Evolutionary conservation across 352 stramenopile species (phyloP).

Genomic region (Pythium aquatile): DNA sequence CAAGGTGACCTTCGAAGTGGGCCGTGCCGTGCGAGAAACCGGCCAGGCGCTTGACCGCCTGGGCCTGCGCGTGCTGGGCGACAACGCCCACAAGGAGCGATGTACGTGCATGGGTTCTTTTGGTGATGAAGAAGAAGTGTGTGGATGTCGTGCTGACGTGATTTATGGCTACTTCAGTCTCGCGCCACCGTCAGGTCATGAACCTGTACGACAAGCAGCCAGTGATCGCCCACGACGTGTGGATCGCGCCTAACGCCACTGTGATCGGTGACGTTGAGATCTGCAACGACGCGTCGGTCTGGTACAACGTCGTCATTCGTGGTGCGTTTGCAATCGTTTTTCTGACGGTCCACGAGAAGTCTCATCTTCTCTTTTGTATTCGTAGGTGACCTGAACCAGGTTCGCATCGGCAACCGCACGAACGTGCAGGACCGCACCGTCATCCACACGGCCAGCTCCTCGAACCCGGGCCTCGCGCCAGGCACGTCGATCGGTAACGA

Average conservation of each 20-base stretch:
- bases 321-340: conserved; percentile 30
- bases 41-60: conserved; percentile 95
- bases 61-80: conserved; percentile 85
- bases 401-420: conserved; percentile 94
- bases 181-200: conserved; percentile 92
- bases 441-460: conserved; percentile 90
- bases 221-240: conserved; percentile 90
- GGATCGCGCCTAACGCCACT: conserved; percentile 95
- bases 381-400: conserved; percentile 83
- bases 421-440: conserved; percentile 97
- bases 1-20: conserved; percentile 89
- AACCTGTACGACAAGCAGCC: conserved; percentile 91
- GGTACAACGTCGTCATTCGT: conserved; percentile 96
- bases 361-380: neutral
- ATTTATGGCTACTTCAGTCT: conserved; percentile 51
- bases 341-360: neutral
- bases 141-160: neutral
- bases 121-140: neutral
- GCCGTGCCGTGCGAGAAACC: conserved; percentile 93
- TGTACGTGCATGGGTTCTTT: conserved; percentile 46
- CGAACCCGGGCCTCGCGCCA: conserved; percentile 68
- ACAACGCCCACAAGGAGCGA: conserved; percentile 89
- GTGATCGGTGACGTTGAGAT: conserved; percentile 96
- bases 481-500: conserved; percentile 94
- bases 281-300: conserved; percentile 93